These are phyloP conservation scores for Blastocystis sp. DNA, from an alignment of 352 stramenopile genomes.

Conservation along the genomic window DNA sequence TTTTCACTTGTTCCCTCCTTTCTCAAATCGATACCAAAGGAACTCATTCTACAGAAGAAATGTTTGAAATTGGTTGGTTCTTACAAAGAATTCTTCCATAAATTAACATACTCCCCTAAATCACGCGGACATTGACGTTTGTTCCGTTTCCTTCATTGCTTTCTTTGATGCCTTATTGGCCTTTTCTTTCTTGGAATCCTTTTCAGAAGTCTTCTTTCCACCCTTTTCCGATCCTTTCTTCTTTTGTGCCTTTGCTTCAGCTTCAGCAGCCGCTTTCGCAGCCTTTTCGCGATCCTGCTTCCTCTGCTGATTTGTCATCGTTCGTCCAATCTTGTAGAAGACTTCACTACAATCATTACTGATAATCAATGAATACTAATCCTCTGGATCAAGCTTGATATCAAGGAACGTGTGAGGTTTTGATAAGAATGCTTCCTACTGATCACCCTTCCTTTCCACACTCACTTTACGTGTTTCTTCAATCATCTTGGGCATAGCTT, in stretches of 20 bases:
- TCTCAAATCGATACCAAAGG: conserved; percentile 12
- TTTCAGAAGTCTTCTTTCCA: neutral
- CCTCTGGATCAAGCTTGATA: conserved; percentile 17
- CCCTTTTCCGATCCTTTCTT: neutral
- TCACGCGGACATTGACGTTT: neutral
- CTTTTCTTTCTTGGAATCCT: neutral
- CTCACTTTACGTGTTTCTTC: conserved; percentile 34
- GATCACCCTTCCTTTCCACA: neutral
- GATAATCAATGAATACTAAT: neutral
- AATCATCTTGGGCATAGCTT: conserved; percentile 49
- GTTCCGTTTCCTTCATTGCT: neutral
- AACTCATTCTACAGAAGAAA: neutral
- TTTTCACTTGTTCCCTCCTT: neutral
- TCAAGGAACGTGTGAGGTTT: conserved; percentile 43
- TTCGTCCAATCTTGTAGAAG: conserved; percentile 18
- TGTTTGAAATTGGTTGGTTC: neutral
- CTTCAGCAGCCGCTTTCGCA: neutral
- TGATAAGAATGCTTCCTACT: conserved; percentile 30
- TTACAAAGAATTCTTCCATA: neutral
- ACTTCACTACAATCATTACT: neutral
- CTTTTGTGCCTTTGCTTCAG: neutral
- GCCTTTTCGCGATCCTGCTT: neutral
- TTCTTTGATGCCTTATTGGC: neutral
- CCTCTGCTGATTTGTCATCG: neutral
- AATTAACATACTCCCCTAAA: conserved; percentile 22